These are phyloP conservation scores for Dothiorella sarmentorum DNA, from an alignment of 2,329 filamentous ascomycete genomes.

Conservation along the genomic window DNA sequence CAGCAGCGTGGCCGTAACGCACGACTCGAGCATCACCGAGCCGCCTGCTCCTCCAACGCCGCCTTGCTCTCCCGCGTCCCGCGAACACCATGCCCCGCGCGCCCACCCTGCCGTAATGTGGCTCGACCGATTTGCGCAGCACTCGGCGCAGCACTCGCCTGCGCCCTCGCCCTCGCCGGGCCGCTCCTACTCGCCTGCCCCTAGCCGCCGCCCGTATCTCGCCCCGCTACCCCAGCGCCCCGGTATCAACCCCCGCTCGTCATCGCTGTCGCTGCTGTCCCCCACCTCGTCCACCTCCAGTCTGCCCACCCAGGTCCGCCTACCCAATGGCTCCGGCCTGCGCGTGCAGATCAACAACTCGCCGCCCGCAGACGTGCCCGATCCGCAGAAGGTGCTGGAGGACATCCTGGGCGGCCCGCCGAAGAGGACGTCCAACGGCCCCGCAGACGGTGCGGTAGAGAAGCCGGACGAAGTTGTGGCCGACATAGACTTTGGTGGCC, in stretches of 20 bases:
- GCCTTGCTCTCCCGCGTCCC: background rate
- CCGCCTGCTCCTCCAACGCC: background rate
- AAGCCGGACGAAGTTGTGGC: slow-evolving; percentile 52
- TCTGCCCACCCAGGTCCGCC: slow-evolving; percentile 62
- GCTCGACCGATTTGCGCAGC: slow-evolving; percentile 78
- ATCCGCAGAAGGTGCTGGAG: slow-evolving; percentile 69
- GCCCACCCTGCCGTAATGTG: slow-evolving; percentile 60
- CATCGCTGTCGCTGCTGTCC: slow-evolving; percentile 72
- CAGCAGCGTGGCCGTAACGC: background rate
- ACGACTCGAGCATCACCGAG: background rate
- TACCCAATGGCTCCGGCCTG: slow-evolving; percentile 65
- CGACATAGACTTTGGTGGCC: slow-evolving; percentile 72
- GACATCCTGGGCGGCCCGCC: slow-evolving; percentile 51
- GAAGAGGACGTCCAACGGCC: slow-evolving; percentile 21
- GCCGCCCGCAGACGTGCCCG: slow-evolving; percentile 55
- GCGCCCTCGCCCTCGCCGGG: slow-evolving; percentile 48
- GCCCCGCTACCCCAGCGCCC: slow-evolving; percentile 64
- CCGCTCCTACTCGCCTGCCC: slow-evolving; percentile 69
- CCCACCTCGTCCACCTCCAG: slow-evolving; percentile 75
- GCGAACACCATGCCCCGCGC: slow-evolving; percentile 16
- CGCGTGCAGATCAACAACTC: slow-evolving; percentile 54
- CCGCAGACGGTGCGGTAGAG: slow-evolving; percentile 34
- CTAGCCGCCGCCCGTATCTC: slow-evolving; percentile 66
- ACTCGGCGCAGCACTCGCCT: slow-evolving; percentile 56
- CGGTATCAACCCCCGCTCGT: slow-evolving; percentile 66